These are phyloP conservation scores for Globisporangium megalacanthum DNA, from an alignment of 352 stramenopile genomes.

Conservation along the genomic window DNA sequence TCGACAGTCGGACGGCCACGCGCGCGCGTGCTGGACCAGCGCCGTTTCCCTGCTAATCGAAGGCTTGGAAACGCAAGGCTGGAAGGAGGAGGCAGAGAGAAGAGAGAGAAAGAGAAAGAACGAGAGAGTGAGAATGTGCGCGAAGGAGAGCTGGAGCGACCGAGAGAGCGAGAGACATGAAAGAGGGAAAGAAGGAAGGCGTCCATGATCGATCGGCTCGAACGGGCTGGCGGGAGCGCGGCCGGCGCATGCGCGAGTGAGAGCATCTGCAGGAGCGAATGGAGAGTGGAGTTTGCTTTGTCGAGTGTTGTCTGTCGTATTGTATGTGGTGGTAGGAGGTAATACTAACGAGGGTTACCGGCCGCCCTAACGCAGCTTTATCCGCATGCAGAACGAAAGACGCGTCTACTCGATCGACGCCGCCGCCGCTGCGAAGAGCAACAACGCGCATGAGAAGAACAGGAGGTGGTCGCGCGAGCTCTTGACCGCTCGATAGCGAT, in stretches of 20 bases:
- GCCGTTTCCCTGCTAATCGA: no score
- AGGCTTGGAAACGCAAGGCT: no score
- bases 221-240: background rate
- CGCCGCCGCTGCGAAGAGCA: no score
- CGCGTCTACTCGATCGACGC: no score
- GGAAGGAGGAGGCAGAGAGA: conserved; percentile 1
- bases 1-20: no score
- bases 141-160: background rate
- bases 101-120: conserved; percentile 1
- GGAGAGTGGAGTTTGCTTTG: no score
- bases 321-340: background rate
- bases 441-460: no score
- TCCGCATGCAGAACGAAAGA: no score
- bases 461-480: no score
- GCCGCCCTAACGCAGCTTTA: no score
- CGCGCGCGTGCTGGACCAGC: background rate
- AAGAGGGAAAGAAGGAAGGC: background rate
- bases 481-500: no score
- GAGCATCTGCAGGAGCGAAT: background rate
- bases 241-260: background rate
- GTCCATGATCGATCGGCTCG: background rate
- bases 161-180: background rate
- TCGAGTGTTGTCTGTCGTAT: no score
- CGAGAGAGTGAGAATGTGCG: background rate
- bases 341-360: background rate